Percentiles rank a stretch among this genome's conserved stretches.
phyloP scores from a whole-genome alignment of 1,284 basidiomycete genomes.

The Meripilus lineatus region DNA sequence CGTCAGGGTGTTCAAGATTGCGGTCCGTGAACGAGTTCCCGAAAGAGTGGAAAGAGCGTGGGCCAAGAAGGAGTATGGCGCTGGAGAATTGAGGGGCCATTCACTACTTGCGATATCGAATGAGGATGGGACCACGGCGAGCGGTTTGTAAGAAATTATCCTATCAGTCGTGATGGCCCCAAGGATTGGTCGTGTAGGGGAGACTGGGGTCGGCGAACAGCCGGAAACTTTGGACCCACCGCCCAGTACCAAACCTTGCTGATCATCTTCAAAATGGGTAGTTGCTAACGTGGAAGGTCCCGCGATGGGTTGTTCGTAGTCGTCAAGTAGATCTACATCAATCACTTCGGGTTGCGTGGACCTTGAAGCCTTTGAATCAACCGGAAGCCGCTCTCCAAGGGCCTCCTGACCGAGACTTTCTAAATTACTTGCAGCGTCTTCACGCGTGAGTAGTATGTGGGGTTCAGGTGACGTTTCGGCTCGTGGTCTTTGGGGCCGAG shows the following conservation, averaged over 20 bases:
- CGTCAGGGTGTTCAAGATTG: constrained; percentile 77
- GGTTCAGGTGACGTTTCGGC: background rate
- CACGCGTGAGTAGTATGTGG: constrained; percentile 4
- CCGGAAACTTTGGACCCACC: too few relatives aligned
- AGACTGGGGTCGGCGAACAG: background rate
- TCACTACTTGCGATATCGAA: constrained; percentile 34
- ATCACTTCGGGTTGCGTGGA: constrained; percentile 24
- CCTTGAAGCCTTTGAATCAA: too few relatives aligned
- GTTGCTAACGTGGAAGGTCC: background rate
- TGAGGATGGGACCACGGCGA: constrained; percentile 42
- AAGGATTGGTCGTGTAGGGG: constrained; percentile 10
- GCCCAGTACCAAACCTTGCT: too few relatives aligned
- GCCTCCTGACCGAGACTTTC: too few relatives aligned
- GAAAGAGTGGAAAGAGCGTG: constrained; percentile 72
- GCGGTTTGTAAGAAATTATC: constrained; percentile 27
- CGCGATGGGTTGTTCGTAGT: constrained; percentile 9
- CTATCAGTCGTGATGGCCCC: constrained; percentile 5
- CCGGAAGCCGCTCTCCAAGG: too few relatives aligned
- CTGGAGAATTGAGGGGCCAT: constrained; percentile 36
- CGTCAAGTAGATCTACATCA: constrained; percentile 26
- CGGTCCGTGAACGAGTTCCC: constrained; percentile 76
- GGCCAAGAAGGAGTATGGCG: constrained; percentile 82
- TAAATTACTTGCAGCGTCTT: too few relatives aligned
- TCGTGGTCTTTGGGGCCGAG: too few relatives aligned
- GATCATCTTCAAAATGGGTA: background rate